phyloP scores from a whole-genome alignment of 306 rosid species.

The Citrullus amarus region DNA sequence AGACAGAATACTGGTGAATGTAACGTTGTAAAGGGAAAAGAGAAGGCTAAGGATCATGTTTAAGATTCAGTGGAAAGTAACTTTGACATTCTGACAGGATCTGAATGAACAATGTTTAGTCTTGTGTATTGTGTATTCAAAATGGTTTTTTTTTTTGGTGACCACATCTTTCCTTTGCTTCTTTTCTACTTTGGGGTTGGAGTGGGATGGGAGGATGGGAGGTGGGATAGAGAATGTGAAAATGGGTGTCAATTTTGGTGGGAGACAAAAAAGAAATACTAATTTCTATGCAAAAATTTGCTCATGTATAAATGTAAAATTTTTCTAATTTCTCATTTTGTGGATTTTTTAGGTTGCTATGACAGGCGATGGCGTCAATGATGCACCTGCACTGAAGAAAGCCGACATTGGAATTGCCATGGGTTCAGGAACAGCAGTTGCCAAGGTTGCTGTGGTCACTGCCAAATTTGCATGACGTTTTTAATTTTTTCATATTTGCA shows the following conservation, averaged over 20 bases:
- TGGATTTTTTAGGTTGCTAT: slow-evolving; percentile 70
- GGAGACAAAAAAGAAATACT: not conserved
- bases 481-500: not conserved
- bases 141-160: not conserved
- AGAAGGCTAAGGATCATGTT: not conserved
- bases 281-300: not conserved
- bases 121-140: not conserved
- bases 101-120: not conserved
- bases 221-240: not conserved
- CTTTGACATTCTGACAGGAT: not conserved
- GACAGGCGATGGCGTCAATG: slow-evolving; percentile 99
- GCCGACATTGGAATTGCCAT: slow-evolving; percentile 98
- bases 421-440: slow-evolving; percentile 99
- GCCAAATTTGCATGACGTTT: not conserved
- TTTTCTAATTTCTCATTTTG: slow-evolving; percentile 9
- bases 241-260: not conserved
- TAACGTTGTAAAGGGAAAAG: not conserved
- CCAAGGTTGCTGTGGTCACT: slow-evolving; percentile 50
- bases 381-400: slow-evolving; percentile 94
- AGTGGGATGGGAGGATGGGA: not conserved
- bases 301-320: not conserved
- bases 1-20: not conserved
- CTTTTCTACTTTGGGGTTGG: not conserved
- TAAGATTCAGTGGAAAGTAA: not conserved
- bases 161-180: not conserved